These are phyloP conservation scores for Sanghuangporus baumii DNA, from an alignment of 1,284 basidiomycete species.

Conservation along the genomic window DNA sequence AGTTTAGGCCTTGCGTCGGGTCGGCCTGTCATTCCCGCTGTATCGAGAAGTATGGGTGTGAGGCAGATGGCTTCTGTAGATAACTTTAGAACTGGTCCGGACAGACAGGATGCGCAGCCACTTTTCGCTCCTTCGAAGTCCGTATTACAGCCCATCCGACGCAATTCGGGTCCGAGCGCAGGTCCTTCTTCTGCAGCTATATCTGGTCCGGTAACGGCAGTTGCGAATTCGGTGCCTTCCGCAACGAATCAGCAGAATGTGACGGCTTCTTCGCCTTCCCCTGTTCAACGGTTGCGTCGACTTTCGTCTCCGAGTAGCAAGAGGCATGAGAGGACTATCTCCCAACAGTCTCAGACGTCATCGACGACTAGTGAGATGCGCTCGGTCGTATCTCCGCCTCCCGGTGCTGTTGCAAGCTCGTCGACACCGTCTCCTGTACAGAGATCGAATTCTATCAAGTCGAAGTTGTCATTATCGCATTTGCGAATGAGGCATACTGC, in stretches of 20 bases:
- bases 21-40: conserved; percentile 1
- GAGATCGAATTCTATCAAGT: conserved; percentile 38
- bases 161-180: background rate
- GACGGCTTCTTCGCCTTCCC: background rate
- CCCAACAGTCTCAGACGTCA: conserved; percentile 17
- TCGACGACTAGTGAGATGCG: conserved; percentile 21
- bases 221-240: background rate
- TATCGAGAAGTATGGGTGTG: conserved; percentile 13
- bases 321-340: conserved; percentile 11
- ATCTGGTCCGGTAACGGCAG: background rate
- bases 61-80: conserved; percentile 9
- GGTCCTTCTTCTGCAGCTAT: background rate
- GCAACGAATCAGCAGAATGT: background rate
- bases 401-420: conserved; percentile 6
- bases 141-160: conserved; percentile 3
- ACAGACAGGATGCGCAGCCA: background rate
- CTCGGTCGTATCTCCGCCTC: conserved; percentile 20
- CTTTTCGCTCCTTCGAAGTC: background rate
- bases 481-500: conserved; percentile 33
- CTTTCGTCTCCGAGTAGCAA: conserved; percentile 19
- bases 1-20: background rate
- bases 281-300: conserved; percentile 21
- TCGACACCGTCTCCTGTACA: conserved; percentile 14
- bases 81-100: background rate
- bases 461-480: conserved; percentile 55